A percentile compares a stretch with the other conserved stretches of the same genome.
Conservation (phyloP, 2,329 filamentous ascomycete genomes). For the Proliferodiscus dingleyae region DNA sequence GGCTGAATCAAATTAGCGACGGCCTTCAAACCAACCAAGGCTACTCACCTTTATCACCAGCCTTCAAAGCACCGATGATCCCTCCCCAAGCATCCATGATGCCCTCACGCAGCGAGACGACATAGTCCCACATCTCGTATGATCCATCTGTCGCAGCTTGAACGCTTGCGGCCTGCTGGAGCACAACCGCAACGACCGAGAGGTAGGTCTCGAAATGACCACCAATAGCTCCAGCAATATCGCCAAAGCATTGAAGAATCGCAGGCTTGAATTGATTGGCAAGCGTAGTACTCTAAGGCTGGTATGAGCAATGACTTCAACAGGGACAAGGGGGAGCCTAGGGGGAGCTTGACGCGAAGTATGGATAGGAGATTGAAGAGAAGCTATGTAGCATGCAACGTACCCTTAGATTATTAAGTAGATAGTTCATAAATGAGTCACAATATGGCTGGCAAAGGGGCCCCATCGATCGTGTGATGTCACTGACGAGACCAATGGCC, state of each 20-base stretch:
- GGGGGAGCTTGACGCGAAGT: not conserved
- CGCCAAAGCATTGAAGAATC: constrained; percentile 95
- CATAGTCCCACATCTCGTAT: constrained; percentile 96
- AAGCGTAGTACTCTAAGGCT: constrained; percentile 66
- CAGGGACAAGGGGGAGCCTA: not conserved
- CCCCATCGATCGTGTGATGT: constrained; percentile 88
- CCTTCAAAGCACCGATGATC: constrained; percentile 91
- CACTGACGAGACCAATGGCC: constrained; percentile 95
- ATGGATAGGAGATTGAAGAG: constrained; percentile 14
- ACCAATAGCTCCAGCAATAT: constrained; percentile 91
- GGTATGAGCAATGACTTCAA: not conserved
- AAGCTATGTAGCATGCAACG: constrained; percentile 30
- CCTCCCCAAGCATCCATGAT: constrained; percentile 99
- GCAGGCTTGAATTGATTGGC: constrained; percentile 97
- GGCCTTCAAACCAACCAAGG: not conserved
- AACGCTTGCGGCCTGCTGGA: constrained; percentile 87
- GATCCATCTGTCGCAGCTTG: constrained; percentile 73
- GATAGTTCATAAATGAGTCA: constrained; percentile 96
- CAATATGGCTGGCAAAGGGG: constrained; percentile 91
- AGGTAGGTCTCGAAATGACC: constrained; percentile 92
- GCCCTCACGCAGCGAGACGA: constrained; percentile 88
- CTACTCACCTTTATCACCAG: constrained; percentile 66
- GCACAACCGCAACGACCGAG: constrained; percentile 83
- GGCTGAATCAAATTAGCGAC: constrained; percentile 44
- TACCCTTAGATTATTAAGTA: constrained; percentile 85